These are phyloP conservation scores for Ormosia semicastrata DNA, from an alignment of 306 rosid genomes.

Conservation along the genomic window DNA sequence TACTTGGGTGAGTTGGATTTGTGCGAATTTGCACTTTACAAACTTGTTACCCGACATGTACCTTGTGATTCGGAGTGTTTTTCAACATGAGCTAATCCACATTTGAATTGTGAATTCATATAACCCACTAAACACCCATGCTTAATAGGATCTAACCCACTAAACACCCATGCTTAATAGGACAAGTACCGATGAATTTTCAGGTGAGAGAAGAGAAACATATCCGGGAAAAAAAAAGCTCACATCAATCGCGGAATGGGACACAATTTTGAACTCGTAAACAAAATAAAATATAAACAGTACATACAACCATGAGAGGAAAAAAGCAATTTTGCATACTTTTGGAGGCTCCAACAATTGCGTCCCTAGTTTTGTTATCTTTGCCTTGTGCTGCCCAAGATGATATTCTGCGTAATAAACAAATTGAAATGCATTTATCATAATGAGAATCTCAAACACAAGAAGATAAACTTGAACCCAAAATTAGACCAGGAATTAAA, in stretches of 20 bases:
- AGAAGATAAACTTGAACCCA: not conserved
- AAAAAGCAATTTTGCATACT: conserved; percentile 32
- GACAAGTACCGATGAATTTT: not conserved
- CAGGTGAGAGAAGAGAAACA: not conserved
- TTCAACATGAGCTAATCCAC: too few relatives aligned
- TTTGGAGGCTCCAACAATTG: conserved; percentile 98
- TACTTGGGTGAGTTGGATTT: too few relatives aligned
- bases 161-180: too few relatives aligned
- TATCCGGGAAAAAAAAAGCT: not conserved
- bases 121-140: too few relatives aligned
- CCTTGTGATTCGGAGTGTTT: too few relatives aligned
- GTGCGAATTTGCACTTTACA: too few relatives aligned
- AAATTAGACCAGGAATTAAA: not conserved
- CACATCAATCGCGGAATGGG: not conserved
- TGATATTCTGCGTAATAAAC: conserved; percentile 71
- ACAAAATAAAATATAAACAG: not conserved
- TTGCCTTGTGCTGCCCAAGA: conserved; percentile 99
- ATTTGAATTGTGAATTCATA: too few relatives aligned
- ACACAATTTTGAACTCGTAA: not conserved
- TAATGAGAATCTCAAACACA: not conserved
- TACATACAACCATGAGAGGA: not conserved
- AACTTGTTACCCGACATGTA: too few relatives aligned
- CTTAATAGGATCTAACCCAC: too few relatives aligned
- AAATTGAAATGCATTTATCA: not conserved
- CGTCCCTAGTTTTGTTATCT: conserved; percentile 94